A percentile compares a stretch with the other conserved stretches of the same genome.
phyloP scores from a whole-genome alignment of 371 early-diverging fungal genomes.

The Zancudomyces culisetae region DNA sequence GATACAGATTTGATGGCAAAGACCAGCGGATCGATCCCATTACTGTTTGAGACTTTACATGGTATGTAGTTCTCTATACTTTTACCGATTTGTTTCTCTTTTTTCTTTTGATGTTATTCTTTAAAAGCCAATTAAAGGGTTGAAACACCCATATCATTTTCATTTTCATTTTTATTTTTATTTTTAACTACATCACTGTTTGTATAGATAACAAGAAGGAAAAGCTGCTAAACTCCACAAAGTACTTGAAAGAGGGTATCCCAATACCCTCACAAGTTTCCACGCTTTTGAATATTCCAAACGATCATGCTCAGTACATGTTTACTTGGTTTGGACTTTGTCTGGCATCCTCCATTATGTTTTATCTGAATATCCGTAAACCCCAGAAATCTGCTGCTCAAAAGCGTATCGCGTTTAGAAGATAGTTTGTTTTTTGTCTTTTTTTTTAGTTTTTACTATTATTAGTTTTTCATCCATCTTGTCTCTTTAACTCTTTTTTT shows the following conservation, averaged over 20 bases:
- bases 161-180: too few species aligned
- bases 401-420: too few species aligned
- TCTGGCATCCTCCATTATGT: background rate
- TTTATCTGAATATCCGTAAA: background rate
- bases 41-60: slow-evolving; percentile 48
- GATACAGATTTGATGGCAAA: slow-evolving; percentile 60
- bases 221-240: background rate
- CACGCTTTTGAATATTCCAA: slow-evolving; percentile 48
- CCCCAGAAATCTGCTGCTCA: too few species aligned
- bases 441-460: too few species aligned
- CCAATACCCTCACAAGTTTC: background rate
- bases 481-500: too few species aligned
- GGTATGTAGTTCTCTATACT: slow-evolving; percentile 7
- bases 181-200: too few species aligned
- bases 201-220: background rate
- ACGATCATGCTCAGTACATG: slow-evolving; percentile 70
- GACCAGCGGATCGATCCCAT: slow-evolving; percentile 35
- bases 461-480: too few species aligned
- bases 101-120: slow-evolving; percentile 49
- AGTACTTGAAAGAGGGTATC: background rate
- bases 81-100: slow-evolving; percentile 8
- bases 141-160: too few species aligned
- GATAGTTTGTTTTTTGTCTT: too few species aligned
- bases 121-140: too few species aligned
- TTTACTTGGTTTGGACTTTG: slow-evolving; percentile 38